phyloP scores from a whole-genome alignment of 2,329 filamentous ascomycete genomes.

The Camptophora hylomeconis region DNA sequence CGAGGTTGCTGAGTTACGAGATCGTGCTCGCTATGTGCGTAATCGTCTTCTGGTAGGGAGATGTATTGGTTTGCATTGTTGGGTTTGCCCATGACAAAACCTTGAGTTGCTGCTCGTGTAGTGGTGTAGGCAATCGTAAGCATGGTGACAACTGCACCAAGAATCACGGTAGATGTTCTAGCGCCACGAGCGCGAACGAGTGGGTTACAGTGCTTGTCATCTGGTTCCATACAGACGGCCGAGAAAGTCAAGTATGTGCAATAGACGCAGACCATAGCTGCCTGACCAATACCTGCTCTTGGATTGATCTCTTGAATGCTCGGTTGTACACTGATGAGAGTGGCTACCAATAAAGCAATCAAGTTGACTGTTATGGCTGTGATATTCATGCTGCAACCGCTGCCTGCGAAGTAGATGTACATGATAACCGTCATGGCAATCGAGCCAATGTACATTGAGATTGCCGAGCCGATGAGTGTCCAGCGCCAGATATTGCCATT shows the following conservation, averaged over 20 bases:
- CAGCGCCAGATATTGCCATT: conserved; percentile 79
- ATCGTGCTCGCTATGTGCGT: conserved; percentile 73
- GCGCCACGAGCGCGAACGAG: conserved; percentile 73
- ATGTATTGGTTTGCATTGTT: conserved; percentile 38
- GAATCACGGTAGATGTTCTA: conserved; percentile 75
- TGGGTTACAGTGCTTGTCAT: conserved; percentile 88
- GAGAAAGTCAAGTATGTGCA: conserved; percentile 98
- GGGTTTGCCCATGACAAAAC: conserved; percentile 38
- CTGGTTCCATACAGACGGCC: conserved; percentile 95
- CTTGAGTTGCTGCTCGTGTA: conserved; percentile 70
- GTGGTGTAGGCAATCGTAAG: conserved; percentile 95
- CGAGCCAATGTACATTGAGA: conserved; percentile 85
- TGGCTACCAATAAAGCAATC: conserved; percentile 66
- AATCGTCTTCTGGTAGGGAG: conserved; percentile 52
- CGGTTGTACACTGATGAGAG: conserved; percentile 77
- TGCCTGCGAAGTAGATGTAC: conserved; percentile 86
- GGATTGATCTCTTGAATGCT: conserved; percentile 82
- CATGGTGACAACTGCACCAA: conserved; percentile 93
- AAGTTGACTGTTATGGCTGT: conserved; percentile 90
- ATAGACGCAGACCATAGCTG: conserved; percentile 93
- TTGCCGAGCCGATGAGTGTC: conserved; percentile 78
- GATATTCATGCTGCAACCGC: conserved; percentile 88
- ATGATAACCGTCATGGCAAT: conserved; percentile 91
- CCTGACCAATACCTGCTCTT: conserved; percentile 89
- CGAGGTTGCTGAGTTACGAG: conserved; percentile 77